Evolutionary conservation across 73 alveolate species (phyloP).

Genomic region (Symbiodinium pilosum): DNA sequence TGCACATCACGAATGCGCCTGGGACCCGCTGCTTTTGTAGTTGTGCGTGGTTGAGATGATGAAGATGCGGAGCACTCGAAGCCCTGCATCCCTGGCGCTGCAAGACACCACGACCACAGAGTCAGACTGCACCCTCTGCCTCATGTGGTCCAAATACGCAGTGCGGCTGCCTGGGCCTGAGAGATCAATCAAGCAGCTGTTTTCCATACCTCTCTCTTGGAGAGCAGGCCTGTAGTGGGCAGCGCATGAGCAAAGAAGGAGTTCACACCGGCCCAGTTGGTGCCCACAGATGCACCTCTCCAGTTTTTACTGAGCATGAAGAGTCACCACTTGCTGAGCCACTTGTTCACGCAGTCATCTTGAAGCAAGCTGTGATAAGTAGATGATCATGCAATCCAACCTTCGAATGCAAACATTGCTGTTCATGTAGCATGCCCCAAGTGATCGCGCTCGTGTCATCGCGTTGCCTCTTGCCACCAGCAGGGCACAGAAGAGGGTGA

Average conservation of each 20-base stretch:
- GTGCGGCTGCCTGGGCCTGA: constrained; percentile 13
- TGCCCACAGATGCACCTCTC: neutral
- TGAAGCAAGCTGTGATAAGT: too few relatives aligned
- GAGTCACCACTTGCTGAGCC: too few relatives aligned
- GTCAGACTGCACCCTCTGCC: neutral
- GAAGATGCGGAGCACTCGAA: neutral
- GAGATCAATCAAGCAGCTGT: too few relatives aligned
- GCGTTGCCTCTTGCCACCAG: too few relatives aligned
- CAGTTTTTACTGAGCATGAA: too few relatives aligned
- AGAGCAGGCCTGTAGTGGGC: neutral
- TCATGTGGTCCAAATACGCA: neutral
- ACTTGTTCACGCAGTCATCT: too few relatives aligned
- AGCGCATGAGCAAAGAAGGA: constrained; percentile 9
- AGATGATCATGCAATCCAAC: too few relatives aligned
- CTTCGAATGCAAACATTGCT: too few relatives aligned
- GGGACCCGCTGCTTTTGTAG: neutral
- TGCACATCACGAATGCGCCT: neutral
- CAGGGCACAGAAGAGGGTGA: too few relatives aligned
- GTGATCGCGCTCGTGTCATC: too few relatives aligned
- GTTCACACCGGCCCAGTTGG: constrained; percentile 15
- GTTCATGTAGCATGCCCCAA: too few relatives aligned
- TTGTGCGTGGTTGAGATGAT: neutral
- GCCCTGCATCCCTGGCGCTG: neutral
- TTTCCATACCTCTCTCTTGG: too few relatives aligned
- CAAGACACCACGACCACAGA: neutral